Evolutionary conservation across 1,284 basidiomycete genomes (phyloP).

Genomic region (Apiotrichum montevideense): DNA sequence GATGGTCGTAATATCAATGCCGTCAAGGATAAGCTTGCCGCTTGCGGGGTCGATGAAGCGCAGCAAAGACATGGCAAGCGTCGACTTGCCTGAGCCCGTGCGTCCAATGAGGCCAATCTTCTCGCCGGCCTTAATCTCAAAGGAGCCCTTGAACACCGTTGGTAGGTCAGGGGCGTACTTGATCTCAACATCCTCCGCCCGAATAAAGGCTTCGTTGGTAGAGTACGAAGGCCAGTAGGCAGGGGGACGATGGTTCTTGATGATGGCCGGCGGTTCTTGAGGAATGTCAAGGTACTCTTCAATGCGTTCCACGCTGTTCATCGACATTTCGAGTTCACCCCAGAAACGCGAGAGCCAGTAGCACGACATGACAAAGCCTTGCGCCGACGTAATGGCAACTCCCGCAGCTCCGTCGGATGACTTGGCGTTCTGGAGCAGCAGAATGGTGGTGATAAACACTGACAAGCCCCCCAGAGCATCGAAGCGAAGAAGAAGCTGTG

Average conservation of each 20-base stretch:
- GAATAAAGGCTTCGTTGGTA: constrained; percentile 47
- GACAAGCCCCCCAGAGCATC: constrained; percentile 68
- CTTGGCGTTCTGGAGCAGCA: constrained; percentile 61
- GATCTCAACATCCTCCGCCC: constrained; percentile 66
- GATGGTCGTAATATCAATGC: constrained; percentile 81
- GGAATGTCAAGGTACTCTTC: constrained; percentile 83
- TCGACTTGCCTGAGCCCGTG: constrained; percentile 50
- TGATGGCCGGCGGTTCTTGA: constrained; percentile 69
- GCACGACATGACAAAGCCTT: constrained; percentile 41
- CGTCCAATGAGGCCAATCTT: constrained; percentile 59
- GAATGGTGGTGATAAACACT: constrained; percentile 67
- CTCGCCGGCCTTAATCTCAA: constrained; percentile 64
- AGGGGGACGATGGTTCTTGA: constrained; percentile 62
- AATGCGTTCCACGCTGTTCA: constrained; percentile 78
- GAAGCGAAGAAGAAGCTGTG: constrained; percentile 56
- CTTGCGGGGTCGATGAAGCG: constrained; percentile 78
- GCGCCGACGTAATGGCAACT: constrained; percentile 66
- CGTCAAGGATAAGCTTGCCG: constrained; percentile 77
- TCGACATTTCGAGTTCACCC: constrained; percentile 50
- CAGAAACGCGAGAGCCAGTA: constrained; percentile 48
- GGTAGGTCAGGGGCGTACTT: constrained; percentile 81
- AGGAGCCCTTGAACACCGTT: constrained; percentile 70
- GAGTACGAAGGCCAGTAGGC: constrained; percentile 73
- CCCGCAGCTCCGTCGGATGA: constrained; percentile 70
- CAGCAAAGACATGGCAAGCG: constrained; percentile 75